These are phyloP conservation scores for Forsythia suspensa DNA, from an alignment of 257 asterid species.

Conservation along the genomic window DNA sequence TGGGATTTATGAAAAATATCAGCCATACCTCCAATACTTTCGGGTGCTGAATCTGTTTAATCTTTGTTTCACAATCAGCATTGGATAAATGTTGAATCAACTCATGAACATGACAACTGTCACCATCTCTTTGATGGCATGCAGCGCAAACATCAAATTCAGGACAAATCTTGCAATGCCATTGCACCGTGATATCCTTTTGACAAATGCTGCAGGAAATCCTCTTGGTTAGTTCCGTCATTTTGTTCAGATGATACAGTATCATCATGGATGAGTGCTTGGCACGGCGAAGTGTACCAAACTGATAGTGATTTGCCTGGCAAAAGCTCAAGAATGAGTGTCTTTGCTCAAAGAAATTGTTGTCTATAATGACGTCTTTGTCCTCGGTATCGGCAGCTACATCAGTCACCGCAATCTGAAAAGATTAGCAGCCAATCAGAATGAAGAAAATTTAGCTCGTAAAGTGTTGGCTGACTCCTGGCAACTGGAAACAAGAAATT, in stretches of 20 bases:
- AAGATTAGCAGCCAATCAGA: background rate
- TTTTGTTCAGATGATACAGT: conserved; percentile 51
- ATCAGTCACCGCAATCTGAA: conserved; percentile 42
- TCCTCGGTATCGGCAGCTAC: conserved; percentile 48
- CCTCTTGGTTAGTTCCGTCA: conserved; percentile 9
- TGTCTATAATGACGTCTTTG: conserved; percentile 41
- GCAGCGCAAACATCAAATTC: conserved; percentile 37
- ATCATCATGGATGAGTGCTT: conserved; percentile 89
- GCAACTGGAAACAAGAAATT: conserved; percentile 12
- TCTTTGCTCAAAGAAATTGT: conserved; percentile 51
- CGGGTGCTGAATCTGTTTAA: conserved; percentile 23
- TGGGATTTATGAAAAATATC: background rate
- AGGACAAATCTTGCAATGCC: conserved; percentile 45
- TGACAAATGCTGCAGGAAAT: conserved; percentile 40
- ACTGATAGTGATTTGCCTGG: conserved; percentile 57
- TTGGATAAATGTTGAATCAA: conserved; percentile 13
- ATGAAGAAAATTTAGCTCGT: background rate
- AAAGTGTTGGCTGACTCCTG: background rate
- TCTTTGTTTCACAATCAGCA: conserved; percentile 14
- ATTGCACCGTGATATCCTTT: conserved; percentile 25
- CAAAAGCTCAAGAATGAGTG: conserved; percentile 65
- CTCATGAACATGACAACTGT: conserved; percentile 30
- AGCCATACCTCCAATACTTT: conserved; percentile 23
- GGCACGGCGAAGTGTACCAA: conserved; percentile 67
- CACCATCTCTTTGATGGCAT: conserved; percentile 39